Conservation (phyloP, 169 alveolate species). For the Plasmodium knowlesi region DNA sequence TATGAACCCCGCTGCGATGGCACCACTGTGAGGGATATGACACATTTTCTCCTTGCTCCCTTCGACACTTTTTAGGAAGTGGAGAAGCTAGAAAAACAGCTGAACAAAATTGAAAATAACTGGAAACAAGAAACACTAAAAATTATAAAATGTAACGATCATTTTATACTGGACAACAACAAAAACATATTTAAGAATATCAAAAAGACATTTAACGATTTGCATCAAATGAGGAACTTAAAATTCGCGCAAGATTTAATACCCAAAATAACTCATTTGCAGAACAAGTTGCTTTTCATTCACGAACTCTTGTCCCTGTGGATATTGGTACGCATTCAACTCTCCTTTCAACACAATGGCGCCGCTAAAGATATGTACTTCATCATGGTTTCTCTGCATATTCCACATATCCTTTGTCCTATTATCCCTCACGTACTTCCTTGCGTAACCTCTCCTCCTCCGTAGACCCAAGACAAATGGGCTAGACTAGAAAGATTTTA, state of each 20-base stretch:
- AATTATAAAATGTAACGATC: constrained; percentile 51
- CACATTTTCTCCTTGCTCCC: neutral
- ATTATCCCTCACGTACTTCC: neutral
- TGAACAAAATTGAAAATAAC: constrained; percentile 50
- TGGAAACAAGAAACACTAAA: constrained; percentile 68
- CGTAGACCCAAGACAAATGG: constrained; percentile 63
- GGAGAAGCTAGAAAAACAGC: constrained; percentile 53
- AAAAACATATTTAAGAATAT: constrained; percentile 53
- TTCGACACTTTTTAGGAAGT: constrained; percentile 43
- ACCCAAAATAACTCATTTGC: constrained; percentile 60
- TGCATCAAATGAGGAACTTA: constrained; percentile 63
- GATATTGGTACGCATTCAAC: constrained; percentile 20
- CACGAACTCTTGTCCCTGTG: constrained; percentile 49
- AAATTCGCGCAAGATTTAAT: constrained; percentile 65
- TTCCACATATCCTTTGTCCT: neutral
- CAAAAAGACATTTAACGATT: constrained; percentile 60
- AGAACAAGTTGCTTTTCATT: constrained; percentile 40
- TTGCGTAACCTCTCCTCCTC: neutral
- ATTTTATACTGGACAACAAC: constrained; percentile 46
- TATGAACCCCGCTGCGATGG: neutral
- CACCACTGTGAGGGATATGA: neutral
- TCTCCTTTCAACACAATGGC: neutral
- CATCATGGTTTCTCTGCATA: neutral
- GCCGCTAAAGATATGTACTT: neutral
- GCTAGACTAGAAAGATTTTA: constrained; percentile 27